Conservation (phyloP, 2,329 filamentous ascomycete species). For the Colletotrichum camelliae region DNA sequence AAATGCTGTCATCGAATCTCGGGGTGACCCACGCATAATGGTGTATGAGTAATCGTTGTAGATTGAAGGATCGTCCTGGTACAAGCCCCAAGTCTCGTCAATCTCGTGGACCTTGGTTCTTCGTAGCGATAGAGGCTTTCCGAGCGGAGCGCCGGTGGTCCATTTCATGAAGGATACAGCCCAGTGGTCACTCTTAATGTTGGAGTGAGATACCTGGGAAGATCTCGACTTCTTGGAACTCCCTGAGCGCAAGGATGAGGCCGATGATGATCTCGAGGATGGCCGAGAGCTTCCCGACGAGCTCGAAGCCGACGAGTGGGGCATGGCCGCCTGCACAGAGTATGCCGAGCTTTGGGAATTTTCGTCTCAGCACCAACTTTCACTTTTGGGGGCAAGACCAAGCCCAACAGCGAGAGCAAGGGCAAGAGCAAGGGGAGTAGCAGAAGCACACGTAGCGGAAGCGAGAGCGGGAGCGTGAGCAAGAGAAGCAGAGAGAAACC, state of each 20-base stretch:
- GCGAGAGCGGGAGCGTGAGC: not conserved
- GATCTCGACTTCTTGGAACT: constrained; percentile 20
- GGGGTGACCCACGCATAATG: constrained; percentile 19
- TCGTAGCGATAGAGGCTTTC: constrained; percentile 12
- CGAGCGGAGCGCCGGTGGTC: constrained; percentile 14
- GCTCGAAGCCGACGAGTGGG: constrained; percentile 13
- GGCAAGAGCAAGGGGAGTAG: not conserved
- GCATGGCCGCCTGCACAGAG: constrained; percentile 1
- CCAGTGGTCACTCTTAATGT: constrained; percentile 18
- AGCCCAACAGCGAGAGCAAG: not conserved
- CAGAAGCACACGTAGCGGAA: not conserved
- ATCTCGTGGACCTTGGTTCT: constrained; percentile 4
- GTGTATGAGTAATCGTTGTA: constrained; percentile 10
- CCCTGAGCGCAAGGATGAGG: constrained; percentile 7
- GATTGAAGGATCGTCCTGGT: constrained; percentile 3
- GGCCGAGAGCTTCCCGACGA: constrained; percentile 11
- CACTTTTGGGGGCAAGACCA: not conserved
- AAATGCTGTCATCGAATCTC: constrained; percentile 19
- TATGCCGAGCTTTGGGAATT: not conserved
- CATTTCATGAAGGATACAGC: constrained; percentile 21
- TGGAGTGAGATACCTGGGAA: constrained; percentile 17
- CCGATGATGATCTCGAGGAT: constrained; percentile 13
- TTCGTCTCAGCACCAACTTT: not conserved
- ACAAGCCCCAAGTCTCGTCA: constrained; percentile 12
- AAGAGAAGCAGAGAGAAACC: not conserved